A percentile compares a stretch with the other conserved stretches of the same genome.
Evolutionary conservation across 2,329 filamentous ascomycete species (phyloP).

Genomic region (Dactylella cylindrospora): DNA sequence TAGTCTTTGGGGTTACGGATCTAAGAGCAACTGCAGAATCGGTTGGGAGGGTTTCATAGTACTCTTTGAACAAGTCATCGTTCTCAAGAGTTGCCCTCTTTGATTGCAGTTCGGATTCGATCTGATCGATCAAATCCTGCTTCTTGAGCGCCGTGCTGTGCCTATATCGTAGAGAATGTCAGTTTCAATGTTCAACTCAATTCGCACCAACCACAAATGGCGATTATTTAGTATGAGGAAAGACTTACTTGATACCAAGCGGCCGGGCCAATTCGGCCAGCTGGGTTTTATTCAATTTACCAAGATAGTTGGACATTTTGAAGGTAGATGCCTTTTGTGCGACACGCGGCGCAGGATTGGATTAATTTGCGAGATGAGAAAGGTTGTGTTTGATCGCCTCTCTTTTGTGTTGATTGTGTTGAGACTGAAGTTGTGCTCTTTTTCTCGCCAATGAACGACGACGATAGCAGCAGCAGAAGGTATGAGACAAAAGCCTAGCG

Average conservation of each 20-base stretch:
- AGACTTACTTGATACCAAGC: conserved; percentile 33
- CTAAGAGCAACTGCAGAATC: conserved; percentile 7
- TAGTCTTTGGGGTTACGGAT: conserved; percentile 18
- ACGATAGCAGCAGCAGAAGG: no score
- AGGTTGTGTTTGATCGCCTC: no score
- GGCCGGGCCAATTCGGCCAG: conserved; percentile 35
- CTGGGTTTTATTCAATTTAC: conserved; percentile 39
- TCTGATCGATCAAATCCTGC: conserved; percentile 30
- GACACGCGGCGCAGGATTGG: no score
- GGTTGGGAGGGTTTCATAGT: conserved; percentile 32
- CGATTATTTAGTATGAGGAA: no score
- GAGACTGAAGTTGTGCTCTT: no score
- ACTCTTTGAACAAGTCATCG: conserved; percentile 30
- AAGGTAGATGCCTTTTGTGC: neutral
- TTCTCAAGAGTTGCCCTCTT: conserved; percentile 16
- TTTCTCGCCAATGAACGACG: no score
- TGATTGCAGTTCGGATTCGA: conserved; percentile 5
- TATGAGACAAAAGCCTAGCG: no score
- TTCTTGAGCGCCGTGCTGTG: conserved; percentile 15
- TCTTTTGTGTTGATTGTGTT: no score
- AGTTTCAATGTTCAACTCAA: no score
- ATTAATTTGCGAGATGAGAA: no score
- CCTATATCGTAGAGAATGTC: no score
- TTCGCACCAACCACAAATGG: no score
- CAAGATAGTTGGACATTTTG: conserved; percentile 38